Evolutionary conservation across 2,329 filamentous ascomycete species (phyloP).

Genomic region (Diaporthe batatas): DNA sequence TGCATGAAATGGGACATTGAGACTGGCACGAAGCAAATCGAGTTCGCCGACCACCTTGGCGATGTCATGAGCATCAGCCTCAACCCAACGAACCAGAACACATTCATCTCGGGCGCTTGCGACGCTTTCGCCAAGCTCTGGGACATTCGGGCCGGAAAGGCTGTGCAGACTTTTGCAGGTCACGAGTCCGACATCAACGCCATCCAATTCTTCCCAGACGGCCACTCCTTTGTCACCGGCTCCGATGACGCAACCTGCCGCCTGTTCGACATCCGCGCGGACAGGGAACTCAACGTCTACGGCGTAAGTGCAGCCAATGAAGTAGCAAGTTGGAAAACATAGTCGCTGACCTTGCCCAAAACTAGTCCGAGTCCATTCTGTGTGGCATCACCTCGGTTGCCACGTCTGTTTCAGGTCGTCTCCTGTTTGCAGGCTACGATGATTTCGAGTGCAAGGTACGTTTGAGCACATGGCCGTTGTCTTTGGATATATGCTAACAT

Average conservation of each 20-base stretch:
- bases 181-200: constrained; percentile 99
- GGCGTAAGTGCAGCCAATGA: constrained; percentile 63
- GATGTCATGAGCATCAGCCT: constrained; percentile 99
- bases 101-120: constrained; percentile 98
- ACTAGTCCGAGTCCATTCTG: constrained; percentile 92
- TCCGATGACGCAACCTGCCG: constrained; percentile 98
- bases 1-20: constrained; percentile 99
- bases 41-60: constrained; percentile 97
- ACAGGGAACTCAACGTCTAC: constrained; percentile 80
- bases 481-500: constrained; percentile 20
- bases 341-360: constrained; percentile 45
- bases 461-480: background rate
- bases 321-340: constrained; percentile 32
- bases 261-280: constrained; percentile 96
- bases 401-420: constrained; percentile 94
- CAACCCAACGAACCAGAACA: constrained; percentile 98
- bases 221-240: constrained; percentile 97
- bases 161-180: constrained; percentile 97
- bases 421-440: constrained; percentile 97
- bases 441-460: constrained; percentile 99
- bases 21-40: constrained; percentile 95
- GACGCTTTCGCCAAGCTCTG: constrained; percentile 98
- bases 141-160: constrained; percentile 98
- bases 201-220: constrained; percentile 99
- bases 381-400: constrained; percentile 99